A percentile compares a stretch with the other conserved stretches of the same genome.
Conservation (phyloP, 1,139 yeast genomes). For the Yamadazyma trypodendri region DNA sequence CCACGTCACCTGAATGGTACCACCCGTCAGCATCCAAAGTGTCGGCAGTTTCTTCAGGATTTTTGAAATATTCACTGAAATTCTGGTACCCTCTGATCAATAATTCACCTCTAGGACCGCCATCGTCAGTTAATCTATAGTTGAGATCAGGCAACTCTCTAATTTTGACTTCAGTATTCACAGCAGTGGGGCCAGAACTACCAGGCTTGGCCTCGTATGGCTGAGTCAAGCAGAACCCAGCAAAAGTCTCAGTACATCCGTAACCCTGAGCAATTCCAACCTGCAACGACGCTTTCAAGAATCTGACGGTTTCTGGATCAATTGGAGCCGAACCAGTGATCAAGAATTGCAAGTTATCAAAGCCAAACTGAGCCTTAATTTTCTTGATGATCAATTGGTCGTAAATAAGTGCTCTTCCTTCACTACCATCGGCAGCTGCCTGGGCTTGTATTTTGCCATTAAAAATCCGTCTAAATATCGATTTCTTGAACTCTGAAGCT, state of each 20-base stretch:
- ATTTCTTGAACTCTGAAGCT: slow-evolving; percentile 18
- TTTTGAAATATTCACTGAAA: slow-evolving; percentile 35
- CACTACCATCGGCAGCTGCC: slow-evolving; percentile 11
- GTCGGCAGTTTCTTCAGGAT: slow-evolving; percentile 38
- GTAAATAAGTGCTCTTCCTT: slow-evolving; percentile 26
- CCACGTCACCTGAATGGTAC: slow-evolving; percentile 44
- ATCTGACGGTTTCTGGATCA: slow-evolving; percentile 39
- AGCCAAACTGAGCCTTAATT: slow-evolving; percentile 26
- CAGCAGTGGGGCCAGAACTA: slow-evolving; percentile 37
- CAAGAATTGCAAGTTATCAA: slow-evolving; percentile 26
- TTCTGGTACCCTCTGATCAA: slow-evolving; percentile 41
- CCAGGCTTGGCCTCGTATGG: slow-evolving; percentile 39
- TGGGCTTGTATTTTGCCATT: slow-evolving; percentile 14
- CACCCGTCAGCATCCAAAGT: slow-evolving; percentile 58
- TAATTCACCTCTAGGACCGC: slow-evolving; percentile 44
- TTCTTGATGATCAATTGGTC: slow-evolving; percentile 34
- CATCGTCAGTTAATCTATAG: slow-evolving; percentile 28
- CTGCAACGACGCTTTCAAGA: slow-evolving; percentile 39
- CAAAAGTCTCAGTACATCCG: slow-evolving; percentile 48
- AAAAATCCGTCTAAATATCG: slow-evolving; percentile 25
- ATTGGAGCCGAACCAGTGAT: slow-evolving; percentile 47
- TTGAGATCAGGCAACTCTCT: slow-evolving; percentile 41
- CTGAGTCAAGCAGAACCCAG: slow-evolving; percentile 35
- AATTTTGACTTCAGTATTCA: slow-evolving; percentile 36
- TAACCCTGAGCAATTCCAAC: slow-evolving; percentile 44